These are phyloP conservation scores for Aspergillus costaricaensis DNA, from an alignment of 2,329 filamentous ascomycete species.

Conservation along the genomic window DNA sequence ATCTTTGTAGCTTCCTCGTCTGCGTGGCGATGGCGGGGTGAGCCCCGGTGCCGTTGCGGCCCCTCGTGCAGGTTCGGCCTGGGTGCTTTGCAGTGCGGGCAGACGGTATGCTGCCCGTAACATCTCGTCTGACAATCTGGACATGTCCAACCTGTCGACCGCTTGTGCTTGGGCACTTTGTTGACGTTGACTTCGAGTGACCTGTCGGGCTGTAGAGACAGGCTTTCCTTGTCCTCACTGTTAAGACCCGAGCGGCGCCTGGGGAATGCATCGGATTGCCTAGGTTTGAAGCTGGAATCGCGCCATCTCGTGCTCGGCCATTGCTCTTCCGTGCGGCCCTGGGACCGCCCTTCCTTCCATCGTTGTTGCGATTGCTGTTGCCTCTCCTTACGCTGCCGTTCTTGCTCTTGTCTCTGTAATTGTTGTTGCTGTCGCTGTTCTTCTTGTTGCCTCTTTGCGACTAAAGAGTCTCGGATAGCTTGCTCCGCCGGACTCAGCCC, in stretches of 20 bases:
- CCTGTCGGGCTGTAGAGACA: conserved; percentile 16
- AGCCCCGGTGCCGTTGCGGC: background rate
- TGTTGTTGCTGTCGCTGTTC: background rate
- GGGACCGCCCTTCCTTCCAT: background rate
- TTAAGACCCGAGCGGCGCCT: background rate
- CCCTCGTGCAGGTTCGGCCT: conserved; percentile 18
- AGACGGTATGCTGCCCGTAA: conserved; percentile 25
- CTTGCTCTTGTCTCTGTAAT: background rate
- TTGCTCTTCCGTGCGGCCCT: background rate
- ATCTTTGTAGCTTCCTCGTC: conserved; percentile 22
- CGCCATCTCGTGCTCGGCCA: background rate
- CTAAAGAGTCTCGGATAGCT: conserved; percentile 32
- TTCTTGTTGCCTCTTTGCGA: conserved; percentile 17
- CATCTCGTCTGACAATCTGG: conserved; percentile 26
- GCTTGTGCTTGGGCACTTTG: background rate
- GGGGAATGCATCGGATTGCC: background rate
- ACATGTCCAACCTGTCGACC: conserved; percentile 32
- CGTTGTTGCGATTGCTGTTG: background rate
- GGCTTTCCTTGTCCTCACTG: conserved; percentile 6
- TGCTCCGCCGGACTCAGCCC: conserved; percentile 36
- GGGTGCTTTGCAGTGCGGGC: conserved; percentile 32
- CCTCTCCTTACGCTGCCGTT: background rate
- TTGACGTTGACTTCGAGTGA: conserved; percentile 10
- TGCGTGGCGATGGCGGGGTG: background rate
- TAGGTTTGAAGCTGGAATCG: background rate